A percentile compares a stretch with the other conserved stretches of the same genome.
phyloP scores from a whole-genome alignment of 257 asterid species.

The Primulina huaijiensis region DNA sequence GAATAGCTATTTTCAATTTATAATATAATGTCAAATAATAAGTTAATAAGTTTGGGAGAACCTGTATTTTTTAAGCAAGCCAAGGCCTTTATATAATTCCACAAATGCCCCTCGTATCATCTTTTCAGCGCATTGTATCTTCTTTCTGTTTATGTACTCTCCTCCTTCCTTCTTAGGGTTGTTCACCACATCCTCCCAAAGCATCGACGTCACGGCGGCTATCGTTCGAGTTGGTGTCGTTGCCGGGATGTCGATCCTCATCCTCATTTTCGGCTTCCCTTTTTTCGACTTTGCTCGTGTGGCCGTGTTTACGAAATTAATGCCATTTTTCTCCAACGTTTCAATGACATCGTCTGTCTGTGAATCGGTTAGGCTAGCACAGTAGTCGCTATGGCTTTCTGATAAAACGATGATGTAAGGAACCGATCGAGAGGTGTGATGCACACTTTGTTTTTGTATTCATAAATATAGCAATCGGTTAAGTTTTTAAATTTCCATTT shows the following conservation, averaged over 20 bases:
- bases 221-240: conserved; percentile 78
- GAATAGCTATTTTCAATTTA: neutral
- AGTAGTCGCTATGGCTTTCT: conserved; percentile 55
- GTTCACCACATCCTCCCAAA: conserved; percentile 77
- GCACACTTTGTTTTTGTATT: neutral
- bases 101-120: conserved; percentile 94
- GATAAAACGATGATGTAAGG: conserved; percentile 7
- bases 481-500: neutral
- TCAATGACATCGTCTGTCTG: conserved; percentile 56
- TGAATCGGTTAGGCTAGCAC: conserved; percentile 40
- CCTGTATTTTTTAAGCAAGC: conserved; percentile 84
- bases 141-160: conserved; percentile 54
- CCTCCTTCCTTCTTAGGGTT: conserved; percentile 65
- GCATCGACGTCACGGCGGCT: conserved; percentile 70
- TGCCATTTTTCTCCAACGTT: conserved; percentile 65
- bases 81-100: conserved; percentile 87
- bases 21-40: neutral
- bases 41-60: neutral
- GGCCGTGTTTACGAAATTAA: conserved; percentile 53
- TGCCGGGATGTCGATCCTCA: conserved; percentile 81
- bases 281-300: conserved; percentile 43
- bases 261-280: conserved; percentile 57
- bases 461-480: neutral
- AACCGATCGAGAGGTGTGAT: neutral
- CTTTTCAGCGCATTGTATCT: conserved; percentile 84